Evolutionary conservation across 2,329 filamentous ascomycete species (phyloP).

Genomic region (Aureobasidium mangrovei): DNA sequence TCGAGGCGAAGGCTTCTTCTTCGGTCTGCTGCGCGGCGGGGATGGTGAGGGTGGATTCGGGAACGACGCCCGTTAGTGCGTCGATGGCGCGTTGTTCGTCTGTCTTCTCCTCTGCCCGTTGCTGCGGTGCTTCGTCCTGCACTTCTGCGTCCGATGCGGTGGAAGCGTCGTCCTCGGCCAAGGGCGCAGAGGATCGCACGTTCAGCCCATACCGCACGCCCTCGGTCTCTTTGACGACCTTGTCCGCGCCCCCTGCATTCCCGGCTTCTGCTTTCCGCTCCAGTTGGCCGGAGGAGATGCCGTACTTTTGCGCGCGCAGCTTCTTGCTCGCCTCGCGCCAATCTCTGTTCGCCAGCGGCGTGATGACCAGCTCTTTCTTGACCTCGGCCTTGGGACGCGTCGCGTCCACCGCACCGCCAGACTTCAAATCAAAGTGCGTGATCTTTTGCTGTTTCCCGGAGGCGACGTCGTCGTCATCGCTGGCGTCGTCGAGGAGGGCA

Average conservation of each 20-base stretch:
- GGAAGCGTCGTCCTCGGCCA: constrained; percentile 40
- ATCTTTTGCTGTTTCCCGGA: constrained; percentile 37
- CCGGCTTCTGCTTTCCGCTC: constrained; percentile 13
- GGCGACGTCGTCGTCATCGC: constrained; percentile 53
- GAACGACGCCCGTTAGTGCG: constrained; percentile 34
- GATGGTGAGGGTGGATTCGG: constrained; percentile 31
- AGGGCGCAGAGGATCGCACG: neutral
- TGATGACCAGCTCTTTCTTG: constrained; percentile 47
- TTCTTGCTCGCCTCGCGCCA: constrained; percentile 46
- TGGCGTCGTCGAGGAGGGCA: constrained; percentile 28
- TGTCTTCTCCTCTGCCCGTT: constrained; percentile 32
- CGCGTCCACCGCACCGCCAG: constrained; percentile 41
- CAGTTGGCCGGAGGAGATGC: constrained; percentile 49
- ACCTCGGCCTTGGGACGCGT: constrained; percentile 26
- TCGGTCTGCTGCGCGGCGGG: constrained; percentile 41
- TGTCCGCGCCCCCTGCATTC: constrained; percentile 17
- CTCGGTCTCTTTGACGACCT: constrained; percentile 22
- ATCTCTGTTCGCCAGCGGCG: constrained; percentile 50
- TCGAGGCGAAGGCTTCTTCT: constrained; percentile 59
- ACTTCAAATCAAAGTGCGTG: constrained; percentile 45
- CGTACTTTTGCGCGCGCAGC: constrained; percentile 45
- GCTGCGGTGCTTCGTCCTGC: constrained; percentile 23
- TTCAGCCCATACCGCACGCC: constrained; percentile 39
- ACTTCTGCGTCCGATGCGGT: constrained; percentile 29
- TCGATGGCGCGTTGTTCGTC: constrained; percentile 50